phyloP scores from a whole-genome alignment of 2,329 filamentous ascomycete species.

The Cladophialophora yegresii region DNA sequence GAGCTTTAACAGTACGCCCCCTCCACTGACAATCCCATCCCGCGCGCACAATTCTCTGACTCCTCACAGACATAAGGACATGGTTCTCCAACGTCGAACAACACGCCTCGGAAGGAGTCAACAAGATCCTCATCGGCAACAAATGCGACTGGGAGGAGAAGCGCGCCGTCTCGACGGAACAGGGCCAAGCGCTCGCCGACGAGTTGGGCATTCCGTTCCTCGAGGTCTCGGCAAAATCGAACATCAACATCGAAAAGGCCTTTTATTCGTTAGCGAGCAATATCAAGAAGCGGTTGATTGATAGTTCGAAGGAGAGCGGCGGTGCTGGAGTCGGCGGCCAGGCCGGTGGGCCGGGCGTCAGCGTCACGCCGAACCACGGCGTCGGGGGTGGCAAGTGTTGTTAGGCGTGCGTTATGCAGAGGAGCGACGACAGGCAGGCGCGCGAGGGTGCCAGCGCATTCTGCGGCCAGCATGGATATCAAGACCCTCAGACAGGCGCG shows the following conservation, averaged over 20 bases:
- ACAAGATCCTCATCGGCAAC: slow-evolving; percentile 99
- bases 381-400: slow-evolving; percentile 72
- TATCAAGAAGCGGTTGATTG: slow-evolving; percentile 98
- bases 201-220: slow-evolving; percentile 98
- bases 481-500: neutral
- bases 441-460: neutral
- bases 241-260: slow-evolving; percentile 99
- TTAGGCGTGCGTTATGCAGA: slow-evolving; percentile 43
- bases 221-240: slow-evolving; percentile 97
- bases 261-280: slow-evolving; percentile 94
- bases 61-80: slow-evolving; percentile 80
- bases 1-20: slow-evolving; percentile 80
- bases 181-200: slow-evolving; percentile 88
- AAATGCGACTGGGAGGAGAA: slow-evolving; percentile 99
- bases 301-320: slow-evolving; percentile 67
- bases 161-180: slow-evolving; percentile 87
- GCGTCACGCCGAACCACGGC: slow-evolving; percentile 64
- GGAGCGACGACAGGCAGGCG: neutral
- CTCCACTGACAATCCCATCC: neutral
- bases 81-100: slow-evolving; percentile 99
- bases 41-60: slow-evolving; percentile 17
- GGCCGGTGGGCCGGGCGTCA: slow-evolving; percentile 57
- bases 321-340: slow-evolving; percentile 12
- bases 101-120: slow-evolving; percentile 96
- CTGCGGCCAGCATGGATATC: neutral